Conservation (phyloP, 139 green algal species). For the Chlorella sp. region DNA sequence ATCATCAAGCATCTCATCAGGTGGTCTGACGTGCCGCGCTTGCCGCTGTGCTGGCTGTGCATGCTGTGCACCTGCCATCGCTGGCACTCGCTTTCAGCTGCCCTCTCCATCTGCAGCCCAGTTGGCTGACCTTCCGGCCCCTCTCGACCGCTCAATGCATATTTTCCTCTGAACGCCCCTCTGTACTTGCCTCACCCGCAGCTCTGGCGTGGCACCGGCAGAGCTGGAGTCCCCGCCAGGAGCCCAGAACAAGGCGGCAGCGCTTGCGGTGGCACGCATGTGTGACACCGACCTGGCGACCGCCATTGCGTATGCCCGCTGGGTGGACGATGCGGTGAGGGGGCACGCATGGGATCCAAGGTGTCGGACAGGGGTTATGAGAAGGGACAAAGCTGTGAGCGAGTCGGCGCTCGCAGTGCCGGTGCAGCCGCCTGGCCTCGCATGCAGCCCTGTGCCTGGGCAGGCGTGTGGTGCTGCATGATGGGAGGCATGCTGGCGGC, state of each 20-base stretch:
- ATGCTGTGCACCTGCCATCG: too few species aligned
- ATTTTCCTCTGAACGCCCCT: too few species aligned
- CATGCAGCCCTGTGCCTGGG: not conserved
- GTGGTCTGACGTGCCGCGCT: not conserved
- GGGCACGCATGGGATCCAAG: too few species aligned
- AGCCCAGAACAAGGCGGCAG: not conserved
- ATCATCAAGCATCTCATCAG: slow-evolving; percentile 16
- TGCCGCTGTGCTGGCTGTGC: too few species aligned
- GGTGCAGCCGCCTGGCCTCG: not conserved
- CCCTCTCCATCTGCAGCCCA: too few species aligned
- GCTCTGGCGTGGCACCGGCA: not conserved
- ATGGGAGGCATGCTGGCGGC: too few species aligned
- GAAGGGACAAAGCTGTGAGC: too few species aligned
- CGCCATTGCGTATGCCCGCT: not conserved
- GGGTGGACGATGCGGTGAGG: not conserved
- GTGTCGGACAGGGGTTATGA: too few species aligned
- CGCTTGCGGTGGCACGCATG: not conserved
- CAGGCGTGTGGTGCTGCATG: too few species aligned
- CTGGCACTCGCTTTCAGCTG: too few species aligned
- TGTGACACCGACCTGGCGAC: not conserved
- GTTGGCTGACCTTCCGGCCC: too few species aligned
- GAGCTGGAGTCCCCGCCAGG: not conserved
- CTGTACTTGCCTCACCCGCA: not conserved
- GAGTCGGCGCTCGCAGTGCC: not conserved
- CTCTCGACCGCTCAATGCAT: too few species aligned